These are phyloP conservation scores for Boletus nobilissimus DNA, from an alignment of 1,284 basidiomycete genomes.

Conservation along the genomic window DNA sequence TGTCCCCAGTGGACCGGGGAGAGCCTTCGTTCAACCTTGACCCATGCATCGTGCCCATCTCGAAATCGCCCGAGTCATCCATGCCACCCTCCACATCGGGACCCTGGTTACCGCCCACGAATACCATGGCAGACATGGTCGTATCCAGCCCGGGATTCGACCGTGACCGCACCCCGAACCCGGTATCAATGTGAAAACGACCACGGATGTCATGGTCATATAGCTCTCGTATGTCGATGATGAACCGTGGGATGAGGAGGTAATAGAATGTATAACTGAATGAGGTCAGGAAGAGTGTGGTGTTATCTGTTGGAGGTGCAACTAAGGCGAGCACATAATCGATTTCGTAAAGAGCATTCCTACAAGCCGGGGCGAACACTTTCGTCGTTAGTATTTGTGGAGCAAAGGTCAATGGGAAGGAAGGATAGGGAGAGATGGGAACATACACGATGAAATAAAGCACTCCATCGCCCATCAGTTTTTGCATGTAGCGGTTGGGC, in stretches of 20 bases:
- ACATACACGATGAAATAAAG: neutral
- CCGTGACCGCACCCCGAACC: neutral
- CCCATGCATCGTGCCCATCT: neutral
- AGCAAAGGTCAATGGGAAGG: no score
- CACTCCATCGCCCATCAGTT: neutral
- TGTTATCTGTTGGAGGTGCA: neutral
- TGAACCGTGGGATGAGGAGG: neutral
- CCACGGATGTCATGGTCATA: neutral
- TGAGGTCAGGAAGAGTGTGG: neutral
- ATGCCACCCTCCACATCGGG: neutral
- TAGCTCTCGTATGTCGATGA: neutral
- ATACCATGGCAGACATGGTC: neutral
- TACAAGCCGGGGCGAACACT: neutral
- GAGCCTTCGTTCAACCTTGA: no score
- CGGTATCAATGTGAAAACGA: neutral
- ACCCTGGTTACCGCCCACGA: neutral
- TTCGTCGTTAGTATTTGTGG: no score
- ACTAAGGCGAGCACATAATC: neutral
- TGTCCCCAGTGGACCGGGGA: no score
- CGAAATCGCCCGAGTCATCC: neutral
- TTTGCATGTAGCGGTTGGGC: neutral
- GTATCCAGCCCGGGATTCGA: neutral
- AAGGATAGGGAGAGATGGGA: neutral
- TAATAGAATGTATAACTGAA: neutral
- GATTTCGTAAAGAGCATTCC: neutral